Evolutionary conservation across 352 stramenopile species (phyloP).

Genomic region (Phytophthora cajani): DNA sequence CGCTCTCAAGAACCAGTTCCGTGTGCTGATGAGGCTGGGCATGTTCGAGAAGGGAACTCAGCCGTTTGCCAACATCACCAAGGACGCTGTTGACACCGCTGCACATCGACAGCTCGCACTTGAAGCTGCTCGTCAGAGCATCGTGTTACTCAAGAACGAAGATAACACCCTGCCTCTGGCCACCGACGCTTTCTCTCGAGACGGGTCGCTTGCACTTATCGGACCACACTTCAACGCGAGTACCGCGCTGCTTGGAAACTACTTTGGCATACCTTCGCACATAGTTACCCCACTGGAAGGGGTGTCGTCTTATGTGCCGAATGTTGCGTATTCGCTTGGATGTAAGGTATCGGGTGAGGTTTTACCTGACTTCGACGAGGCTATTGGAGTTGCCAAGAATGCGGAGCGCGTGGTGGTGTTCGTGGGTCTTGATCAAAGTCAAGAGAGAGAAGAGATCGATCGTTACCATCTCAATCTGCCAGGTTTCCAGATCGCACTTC

Average conservation of each 20-base stretch:
- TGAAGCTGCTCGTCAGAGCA: conserved; percentile 70
- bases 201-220: conserved; percentile 62
- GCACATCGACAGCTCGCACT: conserved; percentile 63
- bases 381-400: conserved; percentile 40
- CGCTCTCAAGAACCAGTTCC: conserved; percentile 82
- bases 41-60: conserved; percentile 87
- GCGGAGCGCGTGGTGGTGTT: conserved; percentile 65
- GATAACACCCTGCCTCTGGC: conserved; percentile 63
- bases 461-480: conserved; percentile 66
- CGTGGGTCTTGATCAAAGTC: conserved; percentile 66
- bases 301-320: conserved; percentile 36
- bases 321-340: conserved; percentile 46
- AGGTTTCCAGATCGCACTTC: conserved; percentile 65
- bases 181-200: conserved; percentile 20
- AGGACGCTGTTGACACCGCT: conserved; percentile 56
- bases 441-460: conserved; percentile 78
- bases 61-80: conserved; percentile 63
- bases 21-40: conserved; percentile 88
- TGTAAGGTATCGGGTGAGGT: conserved; percentile 66
- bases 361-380: conserved; percentile 59
- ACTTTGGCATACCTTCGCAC: conserved; percentile 62
- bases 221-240: conserved; percentile 81
- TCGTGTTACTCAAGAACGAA: conserved; percentile 94
- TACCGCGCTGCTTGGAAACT: conserved; percentile 74
- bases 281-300: conserved; percentile 71